phyloP scores from a whole-genome alignment of 306 rosid species.

The Dalbergia oliveri region DNA sequence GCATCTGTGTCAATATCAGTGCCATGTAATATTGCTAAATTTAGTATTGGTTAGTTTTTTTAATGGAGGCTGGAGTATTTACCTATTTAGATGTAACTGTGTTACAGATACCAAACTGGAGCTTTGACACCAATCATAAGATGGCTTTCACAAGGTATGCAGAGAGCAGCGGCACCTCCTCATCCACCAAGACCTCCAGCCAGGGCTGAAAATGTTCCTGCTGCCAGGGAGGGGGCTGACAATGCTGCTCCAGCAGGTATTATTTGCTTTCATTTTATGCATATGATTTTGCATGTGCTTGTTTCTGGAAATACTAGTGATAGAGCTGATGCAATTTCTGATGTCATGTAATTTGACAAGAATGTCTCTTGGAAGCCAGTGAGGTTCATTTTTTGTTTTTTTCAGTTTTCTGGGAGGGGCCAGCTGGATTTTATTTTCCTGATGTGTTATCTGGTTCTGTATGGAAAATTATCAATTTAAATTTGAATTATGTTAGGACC shows the following conservation, averaged over 20 bases:
- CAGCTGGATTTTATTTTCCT: neutral
- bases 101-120: constrained; percentile 91
- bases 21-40: constrained; percentile 16
- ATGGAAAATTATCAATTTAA: constrained; percentile 16
- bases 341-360: constrained; percentile 25
- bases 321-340: constrained; percentile 12
- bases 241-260: constrained; percentile 83
- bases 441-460: neutral
- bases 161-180: constrained; percentile 95
- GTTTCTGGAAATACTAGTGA: neutral
- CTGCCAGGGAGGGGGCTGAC: constrained; percentile 71
- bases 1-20: neutral
- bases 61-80: constrained; percentile 43
- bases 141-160: constrained; percentile 98
- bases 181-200: constrained; percentile 82
- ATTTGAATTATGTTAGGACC: too few relatives aligned
- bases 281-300: constrained; percentile 17
- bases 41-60: constrained; percentile 24
- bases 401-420: neutral
- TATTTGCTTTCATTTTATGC: constrained; percentile 35
- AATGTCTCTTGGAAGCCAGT: constrained; percentile 18
- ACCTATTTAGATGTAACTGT: constrained; percentile 45
- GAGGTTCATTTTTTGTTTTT: neutral
- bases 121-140: constrained; percentile 84
- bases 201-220: constrained; percentile 76